Conservation (phyloP, 768 basidiomycete species). For the Tulasnella sp. region DNA sequence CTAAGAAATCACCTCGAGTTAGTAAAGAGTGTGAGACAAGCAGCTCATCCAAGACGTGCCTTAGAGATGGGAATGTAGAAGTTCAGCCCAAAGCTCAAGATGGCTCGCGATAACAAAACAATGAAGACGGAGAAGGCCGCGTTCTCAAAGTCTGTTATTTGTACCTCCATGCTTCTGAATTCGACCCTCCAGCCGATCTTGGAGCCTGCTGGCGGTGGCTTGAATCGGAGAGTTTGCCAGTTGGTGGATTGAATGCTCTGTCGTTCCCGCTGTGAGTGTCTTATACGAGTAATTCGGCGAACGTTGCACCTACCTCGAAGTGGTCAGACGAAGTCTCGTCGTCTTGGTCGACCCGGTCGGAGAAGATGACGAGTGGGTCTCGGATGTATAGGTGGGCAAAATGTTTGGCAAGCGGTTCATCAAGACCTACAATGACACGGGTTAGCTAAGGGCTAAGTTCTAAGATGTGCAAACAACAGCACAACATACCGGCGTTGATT, state of each 20-base stretch:
- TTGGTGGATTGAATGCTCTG: conserved; percentile 99
- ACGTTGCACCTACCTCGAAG: conserved; percentile 61
- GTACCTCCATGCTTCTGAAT: conserved; percentile 98
- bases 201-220: conserved; percentile 90
- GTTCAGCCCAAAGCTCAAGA: conserved; percentile 83
- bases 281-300: not conserved
- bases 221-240: conserved; percentile 98
- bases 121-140: conserved; percentile 94
- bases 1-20: not conserved
- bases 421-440: conserved; percentile 51
- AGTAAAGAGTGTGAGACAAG: not conserved
- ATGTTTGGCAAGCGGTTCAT: conserved; percentile 80
- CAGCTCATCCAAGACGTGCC: conserved; percentile 37
- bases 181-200: conserved; percentile 97
- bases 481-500: conserved; percentile 57
- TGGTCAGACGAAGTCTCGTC: conserved; percentile 84
- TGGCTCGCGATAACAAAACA: conserved; percentile 88
- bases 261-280: too few species aligned
- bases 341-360: conserved; percentile 88
- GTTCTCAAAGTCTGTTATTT: conserved; percentile 98
- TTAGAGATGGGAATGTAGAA: conserved; percentile 97
- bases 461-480: not conserved
- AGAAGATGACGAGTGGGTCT: conserved; percentile 91
- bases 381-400: conserved; percentile 95
- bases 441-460: not conserved